Conservation (phyloP, 1,284 basidiomycete genomes). For the Sporisorium scitamineum region DNA sequence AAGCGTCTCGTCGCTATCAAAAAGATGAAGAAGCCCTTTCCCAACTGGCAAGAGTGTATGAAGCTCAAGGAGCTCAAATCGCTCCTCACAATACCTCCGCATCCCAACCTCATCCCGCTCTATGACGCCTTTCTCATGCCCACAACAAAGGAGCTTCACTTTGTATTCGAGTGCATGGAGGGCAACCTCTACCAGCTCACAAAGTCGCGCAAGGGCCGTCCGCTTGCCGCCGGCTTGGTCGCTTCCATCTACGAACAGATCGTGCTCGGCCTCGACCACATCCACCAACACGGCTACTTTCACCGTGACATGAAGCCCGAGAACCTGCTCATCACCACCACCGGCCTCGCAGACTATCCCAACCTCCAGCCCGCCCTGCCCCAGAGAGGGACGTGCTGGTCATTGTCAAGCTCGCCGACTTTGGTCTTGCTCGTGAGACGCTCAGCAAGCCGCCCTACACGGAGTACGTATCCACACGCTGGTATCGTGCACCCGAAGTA, state of each 20-base stretch:
- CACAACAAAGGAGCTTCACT: conserved; percentile 92
- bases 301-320: conserved; percentile 99
- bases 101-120: conserved; percentile 96
- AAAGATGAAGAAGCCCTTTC: conserved; percentile 97
- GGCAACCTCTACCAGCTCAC: conserved; percentile 99
- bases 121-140: conserved; percentile 99
- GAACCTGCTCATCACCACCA: conserved; percentile 99
- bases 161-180: conserved; percentile 99
- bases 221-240: conserved; percentile 92
- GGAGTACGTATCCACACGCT: conserved; percentile 97
- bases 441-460: conserved; percentile 92
- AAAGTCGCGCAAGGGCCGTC: conserved; percentile 92
- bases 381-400: conserved; percentile 92
- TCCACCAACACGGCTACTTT: conserved; percentile 93
- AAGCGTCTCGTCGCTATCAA: conserved; percentile 97
- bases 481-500: conserved; percentile 99
- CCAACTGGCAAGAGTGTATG: conserved; percentile 96
- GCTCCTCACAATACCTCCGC: conserved; percentile 89
- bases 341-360: conserved; percentile 93
- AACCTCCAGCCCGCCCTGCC: conserved; percentile 51
- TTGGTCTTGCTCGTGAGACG: conserved; percentile 94
- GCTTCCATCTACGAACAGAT: conserved; percentile 95
- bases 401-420: conserved; percentile 98
- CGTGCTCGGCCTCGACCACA: conserved; percentile 88
- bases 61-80: conserved; percentile 98